Evolutionary conservation across 176 grass and related monocot genomes (phyloP).

Genomic region (Bothriochloa decipiens): DNA sequence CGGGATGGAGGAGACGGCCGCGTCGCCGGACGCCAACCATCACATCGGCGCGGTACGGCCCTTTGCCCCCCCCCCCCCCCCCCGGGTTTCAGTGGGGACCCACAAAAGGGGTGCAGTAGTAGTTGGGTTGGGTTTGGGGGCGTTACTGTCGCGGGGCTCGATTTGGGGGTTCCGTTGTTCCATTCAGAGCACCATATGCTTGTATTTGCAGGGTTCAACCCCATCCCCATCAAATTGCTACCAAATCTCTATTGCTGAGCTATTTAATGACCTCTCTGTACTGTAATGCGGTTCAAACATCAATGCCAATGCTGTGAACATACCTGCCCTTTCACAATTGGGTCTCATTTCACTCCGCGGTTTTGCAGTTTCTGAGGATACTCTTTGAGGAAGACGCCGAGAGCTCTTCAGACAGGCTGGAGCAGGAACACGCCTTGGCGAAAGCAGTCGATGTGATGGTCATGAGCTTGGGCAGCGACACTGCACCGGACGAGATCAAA

Average conservation of each 20-base stretch:
- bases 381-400: constrained; percentile 68
- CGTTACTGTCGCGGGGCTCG: no score
- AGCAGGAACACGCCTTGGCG: constrained; percentile 67
- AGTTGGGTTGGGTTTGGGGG: not conserved
- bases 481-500: not conserved
- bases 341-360: not conserved
- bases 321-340: no score
- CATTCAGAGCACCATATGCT: no score
- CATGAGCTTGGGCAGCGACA: constrained; percentile 58
- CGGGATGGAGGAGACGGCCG: constrained; percentile 92
- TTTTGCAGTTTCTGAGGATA: constrained; percentile 76
- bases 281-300: not conserved
- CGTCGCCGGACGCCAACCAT: constrained; percentile 75
- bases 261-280: not conserved
- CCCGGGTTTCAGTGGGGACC: not conserved
- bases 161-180: no score
- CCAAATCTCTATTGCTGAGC: not conserved
- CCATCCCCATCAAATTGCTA: not conserved
- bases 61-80: not conserved
- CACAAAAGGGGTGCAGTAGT: not conserved
- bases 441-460: constrained; percentile 83
- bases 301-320: not conserved
- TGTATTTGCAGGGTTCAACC: not conserved
- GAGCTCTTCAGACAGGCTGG: constrained; percentile 52
- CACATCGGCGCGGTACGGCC: constrained; percentile 84